Percentiles rank a stretch among this genome's conserved stretches.
Evolutionary conservation across 306 rosid species (phyloP).

Genomic region (Hippophae gyantsensis): DNA sequence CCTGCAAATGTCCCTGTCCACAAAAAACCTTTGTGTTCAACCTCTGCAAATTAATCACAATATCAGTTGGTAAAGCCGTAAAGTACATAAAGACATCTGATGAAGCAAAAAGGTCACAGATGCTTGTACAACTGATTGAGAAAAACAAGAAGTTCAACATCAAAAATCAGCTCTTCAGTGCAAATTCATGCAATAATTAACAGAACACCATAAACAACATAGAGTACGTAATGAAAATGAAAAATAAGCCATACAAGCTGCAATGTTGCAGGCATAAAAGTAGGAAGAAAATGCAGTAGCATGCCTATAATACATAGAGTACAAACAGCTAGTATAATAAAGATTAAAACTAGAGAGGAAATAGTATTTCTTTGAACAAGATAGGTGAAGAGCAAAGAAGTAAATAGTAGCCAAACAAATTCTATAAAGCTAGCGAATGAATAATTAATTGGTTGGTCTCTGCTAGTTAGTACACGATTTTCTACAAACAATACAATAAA

Average conservation of each 20-base stretch:
- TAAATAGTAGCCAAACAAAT: neutral
- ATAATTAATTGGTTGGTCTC: neutral
- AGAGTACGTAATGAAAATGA: too few relatives aligned
- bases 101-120: neutral
- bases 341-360: neutral
- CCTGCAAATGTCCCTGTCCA: constrained; percentile 10
- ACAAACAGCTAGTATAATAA: too few relatives aligned
- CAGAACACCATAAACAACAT: too few relatives aligned
- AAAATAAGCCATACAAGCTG: too few relatives aligned
- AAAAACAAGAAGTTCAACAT: too few relatives aligned
- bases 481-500: neutral
- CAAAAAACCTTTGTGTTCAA: constrained; percentile 9
- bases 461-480: constrained; percentile 1
- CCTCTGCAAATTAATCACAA: constrained; percentile 20
- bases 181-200: too few relatives aligned
- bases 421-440: neutral
- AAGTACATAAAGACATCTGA: constrained; percentile 9
- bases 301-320: too few relatives aligned
- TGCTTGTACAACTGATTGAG: neutral
- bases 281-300: too few relatives aligned
- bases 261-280: too few relatives aligned
- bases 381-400: neutral
- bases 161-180: too few relatives aligned
- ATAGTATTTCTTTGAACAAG: neutral
- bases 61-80: constrained; percentile 34